A percentile compares a stretch with the other conserved stretches of the same genome.
phyloP scores from a whole-genome alignment of 768 basidiomycete species.

The Leccinum rimulosum region DNA sequence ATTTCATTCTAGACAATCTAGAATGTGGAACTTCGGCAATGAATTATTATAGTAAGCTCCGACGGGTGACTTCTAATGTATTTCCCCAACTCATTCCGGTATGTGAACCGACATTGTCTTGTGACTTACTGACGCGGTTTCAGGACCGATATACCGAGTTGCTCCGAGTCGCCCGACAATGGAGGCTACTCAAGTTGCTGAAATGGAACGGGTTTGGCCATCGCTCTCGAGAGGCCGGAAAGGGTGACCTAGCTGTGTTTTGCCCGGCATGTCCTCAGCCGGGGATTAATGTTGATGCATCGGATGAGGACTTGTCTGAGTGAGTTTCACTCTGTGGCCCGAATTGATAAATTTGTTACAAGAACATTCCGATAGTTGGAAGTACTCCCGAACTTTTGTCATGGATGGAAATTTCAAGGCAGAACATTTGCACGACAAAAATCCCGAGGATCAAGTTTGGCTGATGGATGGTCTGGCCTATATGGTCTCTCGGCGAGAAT shows the following conservation, averaged over 20 bases:
- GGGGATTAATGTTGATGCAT: background rate
- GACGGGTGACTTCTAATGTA: background rate
- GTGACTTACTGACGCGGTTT: background rate
- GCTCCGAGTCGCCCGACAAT: slow-evolving; percentile 12
- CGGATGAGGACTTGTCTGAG: background rate
- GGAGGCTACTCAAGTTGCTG: slow-evolving; percentile 17
- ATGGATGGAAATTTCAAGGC: too few relatives aligned
- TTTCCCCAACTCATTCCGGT: slow-evolving; percentile 8
- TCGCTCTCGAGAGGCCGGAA: background rate
- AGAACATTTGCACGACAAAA: too few relatives aligned
- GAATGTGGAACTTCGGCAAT: slow-evolving; percentile 11
- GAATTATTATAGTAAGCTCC: slow-evolving; percentile 10
- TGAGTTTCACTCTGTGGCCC: too few relatives aligned
- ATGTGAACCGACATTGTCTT: background rate
- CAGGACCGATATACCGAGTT: slow-evolving; percentile 22
- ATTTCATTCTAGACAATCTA: slow-evolving; percentile 3
- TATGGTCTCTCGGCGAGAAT: too few relatives aligned
- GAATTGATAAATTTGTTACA: too few relatives aligned
- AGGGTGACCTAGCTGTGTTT: slow-evolving; percentile 1
- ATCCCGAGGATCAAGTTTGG: too few relatives aligned
- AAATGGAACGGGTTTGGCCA: slow-evolving; percentile 20
- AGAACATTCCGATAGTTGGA: background rate
- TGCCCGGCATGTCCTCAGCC: slow-evolving; percentile 30
- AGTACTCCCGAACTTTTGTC: too few relatives aligned
- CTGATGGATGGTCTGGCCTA: too few relatives aligned